phyloP scores from a whole-genome alignment of 1,284 basidiomycete genomes.

The Volvariella volvacea region DNA sequence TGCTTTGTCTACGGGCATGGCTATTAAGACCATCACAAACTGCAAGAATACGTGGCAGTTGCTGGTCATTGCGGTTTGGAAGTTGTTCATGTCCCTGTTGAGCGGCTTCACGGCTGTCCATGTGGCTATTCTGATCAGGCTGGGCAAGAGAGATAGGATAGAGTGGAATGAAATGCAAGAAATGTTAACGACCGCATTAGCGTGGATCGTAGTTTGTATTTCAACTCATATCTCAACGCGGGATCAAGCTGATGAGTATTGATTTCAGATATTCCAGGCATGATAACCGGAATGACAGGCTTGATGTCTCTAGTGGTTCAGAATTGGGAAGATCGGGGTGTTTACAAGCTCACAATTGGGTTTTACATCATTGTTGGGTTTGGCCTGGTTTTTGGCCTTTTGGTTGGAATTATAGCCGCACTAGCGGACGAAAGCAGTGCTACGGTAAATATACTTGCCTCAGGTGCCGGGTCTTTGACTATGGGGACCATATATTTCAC shows the following conservation, averaged over 20 bases:
- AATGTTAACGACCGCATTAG: not conserved
- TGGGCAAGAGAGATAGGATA: not conserved
- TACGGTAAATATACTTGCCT: too few species aligned
- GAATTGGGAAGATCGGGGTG: not conserved
- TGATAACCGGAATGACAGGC: not conserved
- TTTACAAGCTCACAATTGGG: too few species aligned
- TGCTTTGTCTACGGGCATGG: not conserved
- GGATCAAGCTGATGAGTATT: not conserved
- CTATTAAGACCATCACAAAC: not conserved
- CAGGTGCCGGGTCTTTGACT: too few species aligned
- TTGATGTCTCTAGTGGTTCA: not conserved
- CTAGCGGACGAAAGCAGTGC: too few species aligned
- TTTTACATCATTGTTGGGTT: too few species aligned
- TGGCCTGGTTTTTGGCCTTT: too few species aligned
- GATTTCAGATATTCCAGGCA: not conserved
- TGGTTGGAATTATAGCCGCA: too few species aligned
- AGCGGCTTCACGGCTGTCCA: constrained; percentile 3
- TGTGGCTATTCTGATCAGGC: not conserved
- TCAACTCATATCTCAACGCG: not conserved
- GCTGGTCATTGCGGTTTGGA: constrained; percentile 4
- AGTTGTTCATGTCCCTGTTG: constrained; percentile 3
- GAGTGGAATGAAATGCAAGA: not conserved
- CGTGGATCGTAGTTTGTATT: not conserved
- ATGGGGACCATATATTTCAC: constrained; percentile 4
- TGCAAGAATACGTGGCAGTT: constrained; percentile 4